These are phyloP conservation scores for Trichophyton simii DNA, from an alignment of 2,329 filamentous ascomycete genomes.

Conservation along the genomic window DNA sequence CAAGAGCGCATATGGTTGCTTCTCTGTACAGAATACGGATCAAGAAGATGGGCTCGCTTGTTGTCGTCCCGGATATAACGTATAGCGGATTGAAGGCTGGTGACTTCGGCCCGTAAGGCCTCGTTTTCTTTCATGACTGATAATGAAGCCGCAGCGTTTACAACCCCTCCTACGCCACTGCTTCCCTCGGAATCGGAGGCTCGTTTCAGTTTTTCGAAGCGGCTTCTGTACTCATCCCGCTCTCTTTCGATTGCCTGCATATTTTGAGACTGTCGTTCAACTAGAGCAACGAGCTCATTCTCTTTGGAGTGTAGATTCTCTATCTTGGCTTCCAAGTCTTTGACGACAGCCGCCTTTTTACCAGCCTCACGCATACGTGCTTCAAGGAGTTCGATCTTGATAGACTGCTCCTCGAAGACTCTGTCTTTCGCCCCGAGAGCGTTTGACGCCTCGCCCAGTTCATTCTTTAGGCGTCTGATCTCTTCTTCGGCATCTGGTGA, in stretches of 20 bases:
- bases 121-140: slow-evolving; percentile 34
- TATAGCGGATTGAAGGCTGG: slow-evolving; percentile 34
- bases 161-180: slow-evolving; percentile 26
- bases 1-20: slow-evolving; percentile 31
- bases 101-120: slow-evolving; percentile 31
- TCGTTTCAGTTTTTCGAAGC: slow-evolving; percentile 33
- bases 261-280: slow-evolving; percentile 27
- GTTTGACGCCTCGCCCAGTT: slow-evolving; percentile 64
- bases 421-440: slow-evolving; percentile 63
- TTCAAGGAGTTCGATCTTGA: slow-evolving; percentile 87
- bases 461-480: slow-evolving; percentile 64
- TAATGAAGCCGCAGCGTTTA: slow-evolving; percentile 28
- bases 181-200: slow-evolving; percentile 28
- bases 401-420: slow-evolving; percentile 69
- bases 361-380: slow-evolving; percentile 73
- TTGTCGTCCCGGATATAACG: slow-evolving; percentile 36
- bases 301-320: slow-evolving; percentile 28
- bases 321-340: slow-evolving; percentile 32
- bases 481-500: slow-evolving; percentile 77
- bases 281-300: slow-evolving; percentile 21
- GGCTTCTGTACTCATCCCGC: slow-evolving; percentile 30
- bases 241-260: slow-evolving; percentile 27
- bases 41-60: slow-evolving; percentile 28
- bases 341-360: slow-evolving; percentile 51
- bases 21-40: slow-evolving; percentile 31